Evolutionary conservation across 1,284 basidiomycete genomes (phyloP), one percentile per base, ranked within the genome.

Genomic region (Sanguinoderma infundibulare): DNA sequence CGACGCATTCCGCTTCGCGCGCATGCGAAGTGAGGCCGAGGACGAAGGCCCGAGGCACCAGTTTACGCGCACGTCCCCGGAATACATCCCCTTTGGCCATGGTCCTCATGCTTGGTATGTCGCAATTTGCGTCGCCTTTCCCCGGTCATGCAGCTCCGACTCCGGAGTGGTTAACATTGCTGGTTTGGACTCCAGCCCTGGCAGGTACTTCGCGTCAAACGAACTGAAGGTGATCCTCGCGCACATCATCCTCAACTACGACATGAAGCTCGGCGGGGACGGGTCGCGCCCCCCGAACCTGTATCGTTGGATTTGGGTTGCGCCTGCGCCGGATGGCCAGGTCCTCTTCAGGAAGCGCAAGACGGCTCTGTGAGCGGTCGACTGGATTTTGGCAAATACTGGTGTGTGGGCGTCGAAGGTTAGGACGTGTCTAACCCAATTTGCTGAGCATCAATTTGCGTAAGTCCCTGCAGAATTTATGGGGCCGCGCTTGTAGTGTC

Each of bases 201-300:
- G 80, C 1, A 73, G 81, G 3, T 82, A 80, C 71, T 82, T 83
- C 64, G 81, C 81, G 0, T 76, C 75, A 12, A 77, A 74, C 57
- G 78, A 79, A 65, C 67, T 84, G 40, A 84, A 84, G 67, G 70
- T 74, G 1, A 77, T 83, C 72, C 64, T 84, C 34, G 80, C 78
- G 7, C 72, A 81, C 57, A 66, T 82, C 15, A 60, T 83, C 4
- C 36, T 80, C 35, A 78, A 75, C 51, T 84, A 83, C 65, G 83
- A 83, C 59, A 62, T 84, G 35, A 81, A 80, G 68, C 63, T 81
- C 22, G 72, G 70, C 53, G 70, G 71, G 1, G 74, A 71, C 17
- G 69, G 69, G 3, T 58, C 67, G 17, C 67, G 71, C 14, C 76
- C 75, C 5, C 54, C 47, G 12, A 59, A 62, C 38, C 22, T 56